phyloP scores from a whole-genome alignment of 257 asterid species.

The Misopates orontium region DNA sequence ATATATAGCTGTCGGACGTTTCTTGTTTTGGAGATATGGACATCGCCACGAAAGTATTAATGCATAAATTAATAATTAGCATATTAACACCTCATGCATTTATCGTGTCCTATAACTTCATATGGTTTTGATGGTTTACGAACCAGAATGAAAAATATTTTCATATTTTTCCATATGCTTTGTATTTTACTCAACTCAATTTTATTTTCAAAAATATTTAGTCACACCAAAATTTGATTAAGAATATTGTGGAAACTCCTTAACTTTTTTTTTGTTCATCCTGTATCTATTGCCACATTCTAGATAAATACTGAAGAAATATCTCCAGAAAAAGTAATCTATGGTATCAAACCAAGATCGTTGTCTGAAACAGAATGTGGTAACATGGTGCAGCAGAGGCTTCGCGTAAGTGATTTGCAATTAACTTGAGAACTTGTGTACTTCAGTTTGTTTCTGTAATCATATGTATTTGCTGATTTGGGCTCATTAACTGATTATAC shows the following conservation, averaged over 20 bases:
- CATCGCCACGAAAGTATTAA: no score
- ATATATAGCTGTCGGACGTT: no score
- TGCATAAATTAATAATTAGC: no score
- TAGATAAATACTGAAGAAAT: slow-evolving; percentile 33
- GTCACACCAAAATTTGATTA: slow-evolving; percentile 12
- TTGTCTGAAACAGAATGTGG: slow-evolving; percentile 14
- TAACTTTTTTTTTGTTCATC: neutral
- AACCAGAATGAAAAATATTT: neutral
- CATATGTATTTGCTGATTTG: slow-evolving; percentile 1
- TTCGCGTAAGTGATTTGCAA: slow-evolving; percentile 28
- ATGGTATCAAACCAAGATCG: slow-evolving; percentile 16
- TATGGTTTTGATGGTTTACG: neutral
- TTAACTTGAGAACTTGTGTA: slow-evolving; percentile 9
- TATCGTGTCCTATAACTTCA: no score
- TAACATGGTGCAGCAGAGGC: slow-evolving; percentile 24
- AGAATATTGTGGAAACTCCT: neutral
- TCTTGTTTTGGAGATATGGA: no score
- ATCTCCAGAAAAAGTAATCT: slow-evolving; percentile 27
- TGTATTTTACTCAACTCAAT: neutral
- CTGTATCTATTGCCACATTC: slow-evolving; percentile 18
- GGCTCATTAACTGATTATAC: slow-evolving; percentile 15
- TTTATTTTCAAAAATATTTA: neutral
- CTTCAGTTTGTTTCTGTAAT: slow-evolving; percentile 1
- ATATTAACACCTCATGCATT: no score
- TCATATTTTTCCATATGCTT: neutral